Base-by-base conservation (phyloP, 805 yeast species). In the Spathaspora hagerdaliae region DNA sequence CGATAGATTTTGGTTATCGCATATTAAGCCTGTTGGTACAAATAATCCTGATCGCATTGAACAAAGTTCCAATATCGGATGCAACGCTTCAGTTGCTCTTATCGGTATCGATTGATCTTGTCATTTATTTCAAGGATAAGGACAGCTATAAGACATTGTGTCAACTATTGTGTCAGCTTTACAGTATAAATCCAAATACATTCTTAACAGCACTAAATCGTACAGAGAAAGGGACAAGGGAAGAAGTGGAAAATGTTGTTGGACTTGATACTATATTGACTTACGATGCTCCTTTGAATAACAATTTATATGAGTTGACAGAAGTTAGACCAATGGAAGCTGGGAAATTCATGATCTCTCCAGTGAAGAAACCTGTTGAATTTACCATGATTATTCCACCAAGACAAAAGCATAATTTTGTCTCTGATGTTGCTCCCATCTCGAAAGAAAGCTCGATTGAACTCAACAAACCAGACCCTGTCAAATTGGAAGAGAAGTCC, bases 41-140 rank as follows among this genome's bases (percentile, higher is more conserved):
- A 12, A 58, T 68, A 19, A 57, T 70, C 43, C 39, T 46, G 12
- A 42, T 49, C n/a, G 59, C 64, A 1, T 51, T 61, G 27, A 57
- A 63, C 10, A 56, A 55, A 43, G 56, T 67, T 27, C 71, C 75
- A 0, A 64, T 71, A 4, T 58, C 61, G 34, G 73, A 69, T 51
- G 58, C 55, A 13, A 51, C 56, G 24, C 68, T 63, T 44, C 51
- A 56, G 44, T 54, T 56, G 32, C 43, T 69, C 6, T 43, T 59
- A 0, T 44, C 57, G 13, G 56, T 48, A 29, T 56, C 69, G 31
- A 59, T 70, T 43, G 65, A 64, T 36, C 52, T 70, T 35, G 59
- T 69, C 2, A 61, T 64, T 6, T 51, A 67, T 4, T 58, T 71
- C 6, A 61, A 63, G 44, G 60, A 67, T 7, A 63, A 72, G 2